These are phyloP conservation scores for Stachybotrys chartarum DNA, from an alignment of 2,329 filamentous ascomycete species.

Conservation along the genomic window DNA sequence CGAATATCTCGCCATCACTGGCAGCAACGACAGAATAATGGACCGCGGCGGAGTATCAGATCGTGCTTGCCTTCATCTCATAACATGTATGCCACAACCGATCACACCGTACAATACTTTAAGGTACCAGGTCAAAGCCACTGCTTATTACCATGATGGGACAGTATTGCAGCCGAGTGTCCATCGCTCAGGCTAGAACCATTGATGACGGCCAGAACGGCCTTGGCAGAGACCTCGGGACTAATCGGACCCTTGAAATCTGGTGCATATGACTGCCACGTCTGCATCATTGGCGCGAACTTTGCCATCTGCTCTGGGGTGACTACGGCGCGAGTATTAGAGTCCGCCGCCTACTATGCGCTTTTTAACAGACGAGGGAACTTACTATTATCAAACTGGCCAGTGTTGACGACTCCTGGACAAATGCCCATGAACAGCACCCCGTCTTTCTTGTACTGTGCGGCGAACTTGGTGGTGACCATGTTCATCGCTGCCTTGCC, in stretches of 20 bases:
- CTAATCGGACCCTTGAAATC: slow-evolving; percentile 22
- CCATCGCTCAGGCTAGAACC: slow-evolving; percentile 34
- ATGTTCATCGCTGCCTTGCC: slow-evolving; percentile 46
- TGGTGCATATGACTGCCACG: slow-evolving; percentile 26
- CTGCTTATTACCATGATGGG: slow-evolving; percentile 41
- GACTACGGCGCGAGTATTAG: neutral
- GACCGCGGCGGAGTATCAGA: no score
- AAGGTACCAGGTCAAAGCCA: slow-evolving; percentile 30
- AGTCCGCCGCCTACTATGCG: neutral
- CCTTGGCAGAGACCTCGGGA: slow-evolving; percentile 24
- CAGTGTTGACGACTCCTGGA: slow-evolving; percentile 41
- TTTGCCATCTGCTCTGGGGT: slow-evolving; percentile 15
- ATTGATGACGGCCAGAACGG: slow-evolving; percentile 20
- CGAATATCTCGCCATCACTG: no score
- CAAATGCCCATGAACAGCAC: slow-evolving; percentile 45
- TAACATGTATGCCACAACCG: no score
- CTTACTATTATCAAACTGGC: slow-evolving; percentile 17
- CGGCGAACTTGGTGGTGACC: slow-evolving; percentile 42
- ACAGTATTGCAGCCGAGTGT: slow-evolving; percentile 40
- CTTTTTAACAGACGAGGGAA: neutral
- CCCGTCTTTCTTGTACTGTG: slow-evolving; percentile 37
- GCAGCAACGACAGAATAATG: no score
- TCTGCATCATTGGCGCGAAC: slow-evolving; percentile 14
- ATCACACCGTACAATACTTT: no score
- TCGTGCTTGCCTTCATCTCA: no score